Conservation (phyloP, 2,329 filamentous ascomycete genomes). For the Colletotrichum tanaceti region DNA sequence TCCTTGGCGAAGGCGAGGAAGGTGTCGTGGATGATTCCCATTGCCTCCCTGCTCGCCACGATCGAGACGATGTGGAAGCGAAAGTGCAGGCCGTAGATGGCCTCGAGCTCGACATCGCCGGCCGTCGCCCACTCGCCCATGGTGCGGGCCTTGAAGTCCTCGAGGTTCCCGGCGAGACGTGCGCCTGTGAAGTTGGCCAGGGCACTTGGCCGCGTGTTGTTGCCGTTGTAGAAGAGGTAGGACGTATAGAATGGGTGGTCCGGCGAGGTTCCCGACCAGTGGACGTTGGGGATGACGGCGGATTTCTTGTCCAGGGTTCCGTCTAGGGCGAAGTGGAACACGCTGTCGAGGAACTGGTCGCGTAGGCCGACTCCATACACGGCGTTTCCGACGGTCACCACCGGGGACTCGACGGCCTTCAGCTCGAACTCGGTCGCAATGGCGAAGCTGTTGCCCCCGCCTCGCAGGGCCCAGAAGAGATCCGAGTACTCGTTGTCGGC, state of each 20-base stretch:
- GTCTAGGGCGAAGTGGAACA: not conserved
- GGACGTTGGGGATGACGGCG: not conserved
- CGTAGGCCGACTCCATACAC: not conserved
- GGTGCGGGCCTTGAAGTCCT: not conserved
- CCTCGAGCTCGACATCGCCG: not conserved
- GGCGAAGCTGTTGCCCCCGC: conserved; percentile 55
- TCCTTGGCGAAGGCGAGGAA: not conserved
- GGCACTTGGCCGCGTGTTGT: not conserved
- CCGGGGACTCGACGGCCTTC: conserved; percentile 28
- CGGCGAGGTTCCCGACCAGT: not conserved
- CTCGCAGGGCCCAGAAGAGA: conserved; percentile 58
- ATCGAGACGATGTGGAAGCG: conserved; percentile 13
- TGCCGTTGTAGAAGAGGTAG: conserved; percentile 19
- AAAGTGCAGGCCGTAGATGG: not conserved
- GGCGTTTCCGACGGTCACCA: not conserved
- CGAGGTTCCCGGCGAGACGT: not conserved
- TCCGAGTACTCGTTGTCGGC: conserved; percentile 49
- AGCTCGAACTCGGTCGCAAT: conserved; percentile 48
- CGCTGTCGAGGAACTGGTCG: conserved; percentile 6
- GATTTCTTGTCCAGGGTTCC: not conserved
- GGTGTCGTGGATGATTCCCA: conserved; percentile 12
- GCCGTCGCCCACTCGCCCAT: conserved; percentile 3
- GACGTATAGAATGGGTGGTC: not conserved
- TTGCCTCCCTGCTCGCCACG: conserved; percentile 9
- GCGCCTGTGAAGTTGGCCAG: conserved; percentile 1